Evolutionary conservation across 2,329 filamentous ascomycete species (phyloP), one percentile per base, ranked within the genome.

Genomic region (Cytospora mali): DNA sequence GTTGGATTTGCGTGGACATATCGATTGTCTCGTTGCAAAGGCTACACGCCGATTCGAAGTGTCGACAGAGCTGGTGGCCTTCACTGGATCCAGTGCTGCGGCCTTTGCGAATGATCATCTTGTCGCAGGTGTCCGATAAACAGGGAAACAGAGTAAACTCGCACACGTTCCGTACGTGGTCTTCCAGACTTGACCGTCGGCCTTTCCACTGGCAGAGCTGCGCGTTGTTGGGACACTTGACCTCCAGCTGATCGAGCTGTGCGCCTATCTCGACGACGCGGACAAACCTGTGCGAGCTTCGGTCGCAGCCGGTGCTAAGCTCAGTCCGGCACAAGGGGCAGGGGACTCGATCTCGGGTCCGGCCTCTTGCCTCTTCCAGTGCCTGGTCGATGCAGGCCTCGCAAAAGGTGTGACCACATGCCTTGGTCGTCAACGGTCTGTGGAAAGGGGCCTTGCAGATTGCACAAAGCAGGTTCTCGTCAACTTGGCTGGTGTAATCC

Each of bases 401-500:
- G 69, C 87, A 89, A 70, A 89, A 89, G 14, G 85, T 86, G 71
- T 89, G 87, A 62, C 87, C 84, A 73, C 87, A 89, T 9, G 77
- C 75, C 14, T 67, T 68, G 0, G 86, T 88, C 49, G 86, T 86
- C 54, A 86, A 78, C 0, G 87, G 86, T 16, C 83, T 78, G 54
- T 88, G 76, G 49, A 89, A 79, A 3, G 87, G 83, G 13, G 84
- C 80, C 68, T 84, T 84, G 74, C 87, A 89, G 54, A 76, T 74
- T 18, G 73, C 72, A 60, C 75, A 76, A 48, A 73, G 65, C n/a
- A 76, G 70, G 18, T 73, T 73, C 29, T 75, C 73, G 62, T 75
- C 74, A 18, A 75, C 71, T 1, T 65, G 42, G 27, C 67, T 67
- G n/a, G 69, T 58, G 64, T 76, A 76, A 16, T 74, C 70, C 16